phyloP scores from a whole-genome alignment of 2,329 filamentous ascomycete genomes.

The Biscogniauxia marginata region DNA sequence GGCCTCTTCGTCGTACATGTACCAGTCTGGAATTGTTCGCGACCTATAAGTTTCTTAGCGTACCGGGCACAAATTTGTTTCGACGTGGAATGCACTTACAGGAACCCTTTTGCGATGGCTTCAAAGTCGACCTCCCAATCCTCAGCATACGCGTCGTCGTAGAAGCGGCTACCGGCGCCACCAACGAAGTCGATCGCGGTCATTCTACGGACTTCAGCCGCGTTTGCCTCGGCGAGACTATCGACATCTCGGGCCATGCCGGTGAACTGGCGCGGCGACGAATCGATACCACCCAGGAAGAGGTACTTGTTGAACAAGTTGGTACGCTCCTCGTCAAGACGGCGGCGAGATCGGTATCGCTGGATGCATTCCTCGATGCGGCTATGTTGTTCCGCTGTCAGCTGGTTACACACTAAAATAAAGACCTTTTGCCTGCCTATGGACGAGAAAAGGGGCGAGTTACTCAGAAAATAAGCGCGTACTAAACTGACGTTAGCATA shows the following conservation, averaged over 20 bases:
- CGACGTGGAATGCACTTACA: constrained; percentile 52
- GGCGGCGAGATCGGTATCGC: constrained; percentile 74
- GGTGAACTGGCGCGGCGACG: constrained; percentile 54
- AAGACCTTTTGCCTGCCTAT: not conserved
- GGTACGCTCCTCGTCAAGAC: constrained; percentile 61
- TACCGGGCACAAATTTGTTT: constrained; percentile 1
- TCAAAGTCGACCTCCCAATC: constrained; percentile 80
- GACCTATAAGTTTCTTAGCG: constrained; percentile 41
- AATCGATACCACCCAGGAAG: constrained; percentile 76
- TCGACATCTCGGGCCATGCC: constrained; percentile 53
- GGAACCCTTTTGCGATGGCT: constrained; percentile 72
- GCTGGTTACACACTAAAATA: not conserved
- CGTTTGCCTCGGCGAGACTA: constrained; percentile 56
- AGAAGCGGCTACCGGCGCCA: constrained; percentile 46
- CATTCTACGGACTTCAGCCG: constrained; percentile 62
- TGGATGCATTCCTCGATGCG: constrained; percentile 85
- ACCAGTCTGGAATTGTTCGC: constrained; percentile 53
- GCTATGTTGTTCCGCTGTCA: constrained; percentile 38
- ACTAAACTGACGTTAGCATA: not conserved
- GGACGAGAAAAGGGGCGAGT: not conserved
- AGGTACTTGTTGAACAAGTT: constrained; percentile 78
- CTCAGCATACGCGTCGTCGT: constrained; percentile 47
- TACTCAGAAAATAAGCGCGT: not conserved
- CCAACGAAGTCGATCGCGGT: constrained; percentile 62
- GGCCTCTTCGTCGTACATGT: constrained; percentile 52